Percentiles rank a stretch among this genome's conserved stretches.
phyloP scores from a whole-genome alignment of 169 alveolate genomes.

The Cyclospora cayetanensis region DNA sequence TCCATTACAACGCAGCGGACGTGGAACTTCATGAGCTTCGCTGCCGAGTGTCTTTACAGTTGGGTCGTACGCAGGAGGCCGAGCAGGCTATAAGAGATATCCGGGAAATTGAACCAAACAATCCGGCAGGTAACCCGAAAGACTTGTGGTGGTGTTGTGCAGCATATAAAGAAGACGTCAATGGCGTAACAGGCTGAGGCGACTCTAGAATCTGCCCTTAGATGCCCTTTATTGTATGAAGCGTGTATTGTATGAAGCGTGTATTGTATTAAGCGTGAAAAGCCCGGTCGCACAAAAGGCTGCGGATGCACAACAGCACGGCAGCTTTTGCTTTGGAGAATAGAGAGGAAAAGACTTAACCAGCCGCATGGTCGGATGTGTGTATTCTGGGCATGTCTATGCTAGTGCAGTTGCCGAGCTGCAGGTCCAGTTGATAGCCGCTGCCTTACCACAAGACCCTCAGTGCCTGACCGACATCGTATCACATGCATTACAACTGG shows the following conservation, averaged over 20 bases:
- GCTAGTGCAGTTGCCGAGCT: slow-evolving; percentile 17
- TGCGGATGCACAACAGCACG: too few relatives aligned
- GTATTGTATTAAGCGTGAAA: too few relatives aligned
- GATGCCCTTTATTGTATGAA: too few relatives aligned
- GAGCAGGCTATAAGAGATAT: neutral
- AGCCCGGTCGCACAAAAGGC: too few relatives aligned
- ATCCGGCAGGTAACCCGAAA: neutral
- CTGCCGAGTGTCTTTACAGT: slow-evolving; percentile 29
- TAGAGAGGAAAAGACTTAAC: too few relatives aligned
- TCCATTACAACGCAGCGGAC: slow-evolving; percentile 9
- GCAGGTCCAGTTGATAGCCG: slow-evolving; percentile 25
- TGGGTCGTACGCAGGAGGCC: neutral
- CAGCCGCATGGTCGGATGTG: too few relatives aligned
- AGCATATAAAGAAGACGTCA: too few relatives aligned
- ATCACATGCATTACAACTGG: slow-evolving; percentile 14
- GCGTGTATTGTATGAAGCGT: too few relatives aligned
- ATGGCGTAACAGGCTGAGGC: too few relatives aligned
- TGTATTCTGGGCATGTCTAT: neutral
- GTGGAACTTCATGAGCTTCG: slow-evolving; percentile 1
- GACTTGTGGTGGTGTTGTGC: too few relatives aligned
- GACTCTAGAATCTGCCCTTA: too few relatives aligned
- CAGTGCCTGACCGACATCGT: neutral
- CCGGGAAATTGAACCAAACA: neutral
- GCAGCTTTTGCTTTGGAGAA: too few relatives aligned
- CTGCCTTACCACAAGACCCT: slow-evolving; percentile 22